Percentiles rank a stretch among this genome's conserved stretches.
phyloP scores from a whole-genome alignment of 2,329 filamentous ascomycete genomes.

The Diaporthe longicolla region DNA sequence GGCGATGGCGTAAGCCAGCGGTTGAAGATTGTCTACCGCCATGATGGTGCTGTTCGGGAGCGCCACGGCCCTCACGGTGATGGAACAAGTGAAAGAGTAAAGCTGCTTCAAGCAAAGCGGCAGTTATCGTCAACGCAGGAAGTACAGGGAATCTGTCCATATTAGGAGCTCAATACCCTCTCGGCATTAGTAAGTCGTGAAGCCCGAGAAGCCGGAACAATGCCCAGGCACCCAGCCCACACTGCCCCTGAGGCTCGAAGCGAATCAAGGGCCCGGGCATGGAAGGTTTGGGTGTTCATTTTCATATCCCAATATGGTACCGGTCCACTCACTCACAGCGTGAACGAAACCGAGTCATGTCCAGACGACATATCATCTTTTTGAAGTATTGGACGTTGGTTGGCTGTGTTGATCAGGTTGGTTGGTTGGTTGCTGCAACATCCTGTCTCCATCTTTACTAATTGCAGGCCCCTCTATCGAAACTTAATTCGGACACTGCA shows the following conservation, averaged over 20 bases:
- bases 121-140: background rate
- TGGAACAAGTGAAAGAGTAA: background rate
- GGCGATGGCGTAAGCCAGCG: conserved; percentile 8
- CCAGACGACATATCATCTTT: conserved; percentile 19
- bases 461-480: background rate
- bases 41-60: background rate
- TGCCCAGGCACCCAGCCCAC: background rate
- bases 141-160: background rate
- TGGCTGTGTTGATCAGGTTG: background rate
- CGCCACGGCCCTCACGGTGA: background rate
- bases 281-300: background rate
- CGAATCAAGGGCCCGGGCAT: background rate
- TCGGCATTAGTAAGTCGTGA: background rate
- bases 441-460: background rate
- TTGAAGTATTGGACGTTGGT: background rate
- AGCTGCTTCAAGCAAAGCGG: background rate
- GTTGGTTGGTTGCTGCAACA: background rate
- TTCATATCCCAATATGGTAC: background rate
- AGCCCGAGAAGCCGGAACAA: background rate
- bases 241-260: conserved; percentile 4
- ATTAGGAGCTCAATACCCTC: background rate
- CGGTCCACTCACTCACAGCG: background rate
- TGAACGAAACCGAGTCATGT: background rate
- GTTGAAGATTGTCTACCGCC: conserved; percentile 14
- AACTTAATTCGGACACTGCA: background rate